These are phyloP conservation scores for Hypomontagnella submonticulosa DNA, from an alignment of 495 filamentous ascomycete genomes.

Conservation along the genomic window DNA sequence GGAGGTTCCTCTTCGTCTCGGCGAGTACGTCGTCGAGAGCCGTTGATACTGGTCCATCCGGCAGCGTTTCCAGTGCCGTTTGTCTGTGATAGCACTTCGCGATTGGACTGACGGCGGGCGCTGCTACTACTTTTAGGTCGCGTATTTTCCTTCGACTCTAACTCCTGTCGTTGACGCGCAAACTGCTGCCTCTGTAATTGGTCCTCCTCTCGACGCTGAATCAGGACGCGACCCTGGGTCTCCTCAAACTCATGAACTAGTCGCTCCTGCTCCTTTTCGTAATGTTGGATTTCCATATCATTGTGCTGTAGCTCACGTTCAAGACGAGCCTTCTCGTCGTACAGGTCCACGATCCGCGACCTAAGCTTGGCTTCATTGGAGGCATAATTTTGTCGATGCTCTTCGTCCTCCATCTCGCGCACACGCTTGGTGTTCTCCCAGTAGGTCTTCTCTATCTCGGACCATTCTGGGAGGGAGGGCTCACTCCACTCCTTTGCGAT, in stretches of 20 bases:
- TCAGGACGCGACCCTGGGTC: neutral
- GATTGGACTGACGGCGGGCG: slow-evolving; percentile 22
- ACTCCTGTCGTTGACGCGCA: slow-evolving; percentile 25
- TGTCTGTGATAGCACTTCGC: slow-evolving; percentile 25
- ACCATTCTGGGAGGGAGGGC: no score
- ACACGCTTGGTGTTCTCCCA: slow-evolving; percentile 33
- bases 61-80: slow-evolving; percentile 6
- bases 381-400: slow-evolving; percentile 26
- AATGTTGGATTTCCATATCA: slow-evolving; percentile 20
- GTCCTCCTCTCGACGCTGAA: slow-evolving; percentile 39
- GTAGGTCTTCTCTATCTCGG: slow-evolving; percentile 29
- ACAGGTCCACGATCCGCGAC: slow-evolving; percentile 25
- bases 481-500: slow-evolving; percentile 33
- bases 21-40: slow-evolving; percentile 36
- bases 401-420: slow-evolving; percentile 37
- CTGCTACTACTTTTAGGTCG: slow-evolving; percentile 31
- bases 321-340: slow-evolving; percentile 31
- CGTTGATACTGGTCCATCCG: slow-evolving; percentile 48
- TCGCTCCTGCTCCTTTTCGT: slow-evolving; percentile 36
- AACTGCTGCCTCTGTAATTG: slow-evolving; percentile 30
- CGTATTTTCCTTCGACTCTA: slow-evolving; percentile 22
- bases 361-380: slow-evolving; percentile 31
- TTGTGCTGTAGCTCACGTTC: slow-evolving; percentile 27
- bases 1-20: slow-evolving; percentile 44
- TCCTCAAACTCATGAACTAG: slow-evolving; percentile 37